phyloP scores from a whole-genome alignment of 1,284 basidiomycete species.

The Thecaphora thlaspeos region DNA sequence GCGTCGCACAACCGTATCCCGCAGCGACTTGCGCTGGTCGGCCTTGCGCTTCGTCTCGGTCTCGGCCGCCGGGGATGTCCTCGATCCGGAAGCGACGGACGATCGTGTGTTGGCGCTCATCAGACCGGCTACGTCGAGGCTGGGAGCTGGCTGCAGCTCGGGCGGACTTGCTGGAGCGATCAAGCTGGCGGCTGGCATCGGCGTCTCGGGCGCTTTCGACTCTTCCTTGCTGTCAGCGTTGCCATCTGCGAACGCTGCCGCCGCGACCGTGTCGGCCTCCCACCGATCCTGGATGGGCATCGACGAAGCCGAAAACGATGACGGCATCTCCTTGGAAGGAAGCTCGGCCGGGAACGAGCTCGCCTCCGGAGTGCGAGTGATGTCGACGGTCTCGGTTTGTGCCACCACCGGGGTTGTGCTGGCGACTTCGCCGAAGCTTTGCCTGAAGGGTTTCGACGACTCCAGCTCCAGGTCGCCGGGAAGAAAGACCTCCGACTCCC shows the following conservation, averaged over 20 bases:
- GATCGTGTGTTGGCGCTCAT: not conserved
- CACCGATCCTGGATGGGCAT: not conserved
- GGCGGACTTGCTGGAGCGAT: no score
- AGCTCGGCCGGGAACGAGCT: no score
- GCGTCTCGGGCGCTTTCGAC: not conserved
- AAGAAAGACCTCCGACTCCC: slow-evolving; percentile 25
- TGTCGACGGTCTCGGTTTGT: no score
- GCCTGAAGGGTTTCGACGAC: no score
- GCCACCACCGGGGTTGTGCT: no score
- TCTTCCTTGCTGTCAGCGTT: not conserved
- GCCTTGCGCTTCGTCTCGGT: not conserved
- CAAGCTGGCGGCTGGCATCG: not conserved
- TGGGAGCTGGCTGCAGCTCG: not conserved
- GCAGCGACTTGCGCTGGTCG: slow-evolving; percentile 28
- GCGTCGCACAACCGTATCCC: slow-evolving; percentile 46
- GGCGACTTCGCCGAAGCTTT: no score
- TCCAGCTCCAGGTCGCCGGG: slow-evolving; percentile 22
- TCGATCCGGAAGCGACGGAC: not conserved
- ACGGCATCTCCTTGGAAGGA: no score
- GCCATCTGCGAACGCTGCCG: not conserved
- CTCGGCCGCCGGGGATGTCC: not conserved
- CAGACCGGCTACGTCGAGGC: not conserved
- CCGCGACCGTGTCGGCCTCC: not conserved
- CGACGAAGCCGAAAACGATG: not conserved
- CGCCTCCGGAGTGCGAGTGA: no score